Conservation (phyloP, 2,329 filamentous ascomycete genomes). For the Dactylonectria macrodidyma region DNA sequence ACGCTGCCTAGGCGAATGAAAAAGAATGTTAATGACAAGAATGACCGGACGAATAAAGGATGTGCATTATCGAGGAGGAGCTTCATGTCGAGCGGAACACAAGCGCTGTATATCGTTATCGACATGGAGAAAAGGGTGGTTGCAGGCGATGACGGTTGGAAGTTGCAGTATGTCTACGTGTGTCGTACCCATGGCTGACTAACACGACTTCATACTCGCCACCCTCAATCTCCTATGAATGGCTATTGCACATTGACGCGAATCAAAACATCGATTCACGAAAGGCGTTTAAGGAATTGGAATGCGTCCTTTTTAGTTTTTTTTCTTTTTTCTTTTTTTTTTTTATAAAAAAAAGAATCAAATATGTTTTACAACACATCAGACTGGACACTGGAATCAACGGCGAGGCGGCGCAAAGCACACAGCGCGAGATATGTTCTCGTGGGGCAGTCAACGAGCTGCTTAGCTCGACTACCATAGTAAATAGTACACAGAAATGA, state of each 20-base stretch:
- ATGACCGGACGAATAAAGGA: slow-evolving; percentile 40
- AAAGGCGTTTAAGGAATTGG: slow-evolving; percentile 45
- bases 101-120: slow-evolving; percentile 25
- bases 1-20: slow-evolving; percentile 75
- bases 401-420: slow-evolving; percentile 29
- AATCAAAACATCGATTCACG: slow-evolving; percentile 46
- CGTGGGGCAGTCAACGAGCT: slow-evolving; percentile 1
- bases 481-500: slow-evolving; percentile 33
- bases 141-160: slow-evolving; percentile 1
- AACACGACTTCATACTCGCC: slow-evolving; percentile 27
- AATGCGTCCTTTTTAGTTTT: slow-evolving; percentile 36
- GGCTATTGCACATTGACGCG: slow-evolving; percentile 35
- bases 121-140: slow-evolving; percentile 22
- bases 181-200: slow-evolving; percentile 33
- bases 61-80: slow-evolving; percentile 31
- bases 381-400: slow-evolving; percentile 27
- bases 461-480: slow-evolving; percentile 9
- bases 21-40: slow-evolving; percentile 33
- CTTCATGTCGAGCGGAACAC: slow-evolving; percentile 25
- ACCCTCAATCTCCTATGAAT: slow-evolving; percentile 20
- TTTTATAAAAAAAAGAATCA: too few relatives aligned
- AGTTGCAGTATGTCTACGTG: not conserved
- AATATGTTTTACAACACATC: slow-evolving; percentile 31
- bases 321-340: slow-evolving; percentile 1
- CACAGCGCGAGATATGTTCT: slow-evolving; percentile 18